phyloP scores from a whole-genome alignment of 1,139 yeast genomes.

The Debaryomyces subglobosus region DNA sequence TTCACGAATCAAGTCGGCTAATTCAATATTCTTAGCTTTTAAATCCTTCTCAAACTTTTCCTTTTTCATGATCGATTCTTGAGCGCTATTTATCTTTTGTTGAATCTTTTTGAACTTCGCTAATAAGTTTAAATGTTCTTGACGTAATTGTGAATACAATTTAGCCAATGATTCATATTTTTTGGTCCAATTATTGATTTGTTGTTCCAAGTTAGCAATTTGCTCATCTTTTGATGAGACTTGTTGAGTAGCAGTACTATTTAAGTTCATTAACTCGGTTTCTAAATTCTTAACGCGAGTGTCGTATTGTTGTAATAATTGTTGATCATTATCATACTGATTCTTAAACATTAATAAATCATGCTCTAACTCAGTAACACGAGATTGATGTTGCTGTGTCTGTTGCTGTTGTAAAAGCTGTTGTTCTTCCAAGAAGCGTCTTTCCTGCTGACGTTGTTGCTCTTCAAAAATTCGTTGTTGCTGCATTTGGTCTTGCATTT shows the following conservation, averaged over 20 bases:
- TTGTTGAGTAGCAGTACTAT: constrained; percentile 72
- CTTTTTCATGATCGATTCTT: constrained; percentile 84
- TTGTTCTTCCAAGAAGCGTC: constrained; percentile 50
- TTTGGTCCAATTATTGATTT: constrained; percentile 75
- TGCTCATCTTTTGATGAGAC: constrained; percentile 78
- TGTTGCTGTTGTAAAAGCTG: constrained; percentile 69
- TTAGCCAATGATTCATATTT: constrained; percentile 91
- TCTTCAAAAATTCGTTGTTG: constrained; percentile 69
- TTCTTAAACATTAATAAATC: constrained; percentile 75
- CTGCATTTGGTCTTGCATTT: constrained; percentile 52
- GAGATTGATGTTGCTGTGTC: constrained; percentile 76
- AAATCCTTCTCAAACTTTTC: constrained; percentile 83
- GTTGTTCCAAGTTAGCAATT: constrained; percentile 70
- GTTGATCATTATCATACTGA: constrained; percentile 87
- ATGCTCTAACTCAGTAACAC: constrained; percentile 80
- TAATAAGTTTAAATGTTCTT: constrained; percentile 83
- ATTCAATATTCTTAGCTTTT: constrained; percentile 82
- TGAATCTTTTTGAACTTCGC: constrained; percentile 82
- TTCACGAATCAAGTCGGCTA: constrained; percentile 87
- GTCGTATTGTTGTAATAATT: constrained; percentile 84
- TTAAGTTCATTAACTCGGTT: constrained; percentile 64
- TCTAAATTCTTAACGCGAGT: constrained; percentile 83
- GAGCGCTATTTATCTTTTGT: constrained; percentile 90
- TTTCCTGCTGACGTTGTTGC: constrained; percentile 70
- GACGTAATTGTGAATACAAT: constrained; percentile 86